Evolutionary conservation across 2,329 filamentous ascomycete species (phyloP), one percentile per base, ranked within the genome.

Genomic region (Exophiala sp.): DNA sequence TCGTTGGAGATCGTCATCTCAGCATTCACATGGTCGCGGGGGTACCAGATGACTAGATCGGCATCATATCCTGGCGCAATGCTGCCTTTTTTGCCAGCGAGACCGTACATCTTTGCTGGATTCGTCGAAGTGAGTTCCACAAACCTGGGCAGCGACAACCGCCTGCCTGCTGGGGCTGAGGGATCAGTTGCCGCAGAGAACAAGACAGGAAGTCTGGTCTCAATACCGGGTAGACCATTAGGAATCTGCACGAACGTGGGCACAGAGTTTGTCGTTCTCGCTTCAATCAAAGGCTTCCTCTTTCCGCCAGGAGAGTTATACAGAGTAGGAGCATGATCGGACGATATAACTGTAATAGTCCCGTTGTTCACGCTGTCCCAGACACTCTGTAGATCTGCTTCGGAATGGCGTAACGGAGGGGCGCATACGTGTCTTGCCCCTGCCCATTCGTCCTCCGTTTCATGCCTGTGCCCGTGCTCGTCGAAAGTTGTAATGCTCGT

Each of bases 371-470:
- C 64, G 0, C 72, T 73, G 2, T 65, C 59, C 76, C 76, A 79
- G 43, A 79, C 74, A 2, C 65, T 70, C 35, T 74, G 70, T 45
- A 76, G 69, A 53, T 79, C 76, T 9, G 59, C 60, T 30, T 67
- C 64, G 23, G 68, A 66, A 48, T 77, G 71, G 3, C 76, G 66
- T 0, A 73, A 70, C 2, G 76, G 75, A 1, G 76, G 77, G 6
- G 70, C 71, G 60, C 77, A 80, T 2, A 79, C 73, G 58, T 71
- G 73, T 62, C 78, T 78, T 3, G 76, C 75, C 5, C 76, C 77
- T 30, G 66, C 62, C 37, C 65, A 63, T 10, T 67, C 66, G 0
- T 65, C 67, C 16, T 70, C 66, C 54, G 67, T 63, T 43, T 68
- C 65, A 6, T 66, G 65, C 8, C 59, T 63, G 32, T 54, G 35